Percentiles rank a stretch among this genome's conserved stretches.
Conservation (phyloP, 2,329 filamentous ascomycete species). For the Macroventuria anomochaeta region DNA sequence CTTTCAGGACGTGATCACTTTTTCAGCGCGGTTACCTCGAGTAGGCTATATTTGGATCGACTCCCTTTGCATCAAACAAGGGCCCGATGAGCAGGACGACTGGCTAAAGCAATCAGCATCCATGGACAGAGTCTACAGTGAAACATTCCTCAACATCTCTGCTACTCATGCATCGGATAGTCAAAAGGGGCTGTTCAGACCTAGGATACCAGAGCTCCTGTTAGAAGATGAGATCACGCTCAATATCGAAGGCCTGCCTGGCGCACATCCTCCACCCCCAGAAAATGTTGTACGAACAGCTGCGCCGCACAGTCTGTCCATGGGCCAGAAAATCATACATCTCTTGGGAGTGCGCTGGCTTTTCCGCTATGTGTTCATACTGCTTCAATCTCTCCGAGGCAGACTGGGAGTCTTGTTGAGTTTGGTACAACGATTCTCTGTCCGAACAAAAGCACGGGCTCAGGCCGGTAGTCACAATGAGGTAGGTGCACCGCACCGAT, state of each 20-base stretch:
- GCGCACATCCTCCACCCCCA: background rate
- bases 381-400: too few relatives aligned
- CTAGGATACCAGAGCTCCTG: background rate
- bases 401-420: too few relatives aligned
- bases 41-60: conserved; percentile 7
- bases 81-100: background rate
- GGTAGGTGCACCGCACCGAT: too few relatives aligned
- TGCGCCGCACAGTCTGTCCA: too few relatives aligned
- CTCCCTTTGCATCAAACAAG: conserved; percentile 1
- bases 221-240: conserved; percentile 23
- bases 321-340: too few relatives aligned
- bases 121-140: background rate
- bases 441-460: too few relatives aligned
- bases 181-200: conserved; percentile 23
- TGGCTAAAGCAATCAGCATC: background rate
- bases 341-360: too few relatives aligned
- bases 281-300: too few relatives aligned
- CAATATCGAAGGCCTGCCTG: conserved; percentile 15
- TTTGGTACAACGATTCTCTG: too few relatives aligned
- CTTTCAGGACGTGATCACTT: background rate
- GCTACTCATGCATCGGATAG: conserved; percentile 27
- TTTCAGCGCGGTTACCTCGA: background rate
- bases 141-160: conserved; percentile 31
- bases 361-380: too few relatives aligned
- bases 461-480: too few relatives aligned